phyloP scores from a whole-genome alignment of 495 filamentous ascomycete genomes.

The Immersiella caudata region DNA sequence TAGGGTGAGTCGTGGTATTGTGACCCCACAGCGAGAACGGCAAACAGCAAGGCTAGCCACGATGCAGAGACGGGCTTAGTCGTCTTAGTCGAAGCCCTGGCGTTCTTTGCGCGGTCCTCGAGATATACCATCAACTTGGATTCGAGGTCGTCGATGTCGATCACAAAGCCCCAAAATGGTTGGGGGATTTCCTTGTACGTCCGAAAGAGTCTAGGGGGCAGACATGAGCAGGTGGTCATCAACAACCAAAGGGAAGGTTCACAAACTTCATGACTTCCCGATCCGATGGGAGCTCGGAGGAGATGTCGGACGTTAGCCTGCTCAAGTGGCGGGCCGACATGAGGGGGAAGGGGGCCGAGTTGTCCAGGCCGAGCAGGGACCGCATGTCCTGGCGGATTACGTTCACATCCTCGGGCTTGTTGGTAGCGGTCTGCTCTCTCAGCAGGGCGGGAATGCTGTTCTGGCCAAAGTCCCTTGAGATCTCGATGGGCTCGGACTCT shows the following conservation, averaged over 20 bases:
- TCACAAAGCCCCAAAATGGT: slow-evolving; percentile 77
- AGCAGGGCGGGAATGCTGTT: slow-evolving; percentile 68
- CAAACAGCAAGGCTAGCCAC: slow-evolving; percentile 77
- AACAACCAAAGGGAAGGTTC: not conserved
- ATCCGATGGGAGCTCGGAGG: slow-evolving; percentile 64
- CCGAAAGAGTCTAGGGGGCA: slow-evolving; percentile 60
- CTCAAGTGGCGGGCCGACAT: slow-evolving; percentile 73
- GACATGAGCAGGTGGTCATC: not conserved
- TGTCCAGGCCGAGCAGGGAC: slow-evolving; percentile 79
- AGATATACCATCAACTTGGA: slow-evolving; percentile 67
- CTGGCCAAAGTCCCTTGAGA: slow-evolving; percentile 65
- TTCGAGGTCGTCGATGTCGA: slow-evolving; percentile 69
- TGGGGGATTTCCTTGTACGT: slow-evolving; percentile 77
- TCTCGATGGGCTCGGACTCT: slow-evolving; percentile 66
- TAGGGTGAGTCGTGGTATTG: slow-evolving; percentile 74
- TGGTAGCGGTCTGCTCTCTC: slow-evolving; percentile 59
- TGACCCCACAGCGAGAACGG: slow-evolving; percentile 77
- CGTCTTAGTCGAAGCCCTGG: slow-evolving; percentile 50
- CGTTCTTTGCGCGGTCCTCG: slow-evolving; percentile 61
- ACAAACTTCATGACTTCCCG: slow-evolving; percentile 61
- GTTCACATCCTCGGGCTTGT: slow-evolving; percentile 50
- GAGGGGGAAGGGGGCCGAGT: slow-evolving; percentile 83
- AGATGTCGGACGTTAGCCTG: slow-evolving; percentile 72
- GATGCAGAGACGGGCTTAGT: slow-evolving; percentile 61
- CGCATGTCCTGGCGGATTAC: slow-evolving; percentile 67